Evolutionary conservation across 208 protist species (phyloP).

Genomic region (Trypanosoma rangeli): DNA sequence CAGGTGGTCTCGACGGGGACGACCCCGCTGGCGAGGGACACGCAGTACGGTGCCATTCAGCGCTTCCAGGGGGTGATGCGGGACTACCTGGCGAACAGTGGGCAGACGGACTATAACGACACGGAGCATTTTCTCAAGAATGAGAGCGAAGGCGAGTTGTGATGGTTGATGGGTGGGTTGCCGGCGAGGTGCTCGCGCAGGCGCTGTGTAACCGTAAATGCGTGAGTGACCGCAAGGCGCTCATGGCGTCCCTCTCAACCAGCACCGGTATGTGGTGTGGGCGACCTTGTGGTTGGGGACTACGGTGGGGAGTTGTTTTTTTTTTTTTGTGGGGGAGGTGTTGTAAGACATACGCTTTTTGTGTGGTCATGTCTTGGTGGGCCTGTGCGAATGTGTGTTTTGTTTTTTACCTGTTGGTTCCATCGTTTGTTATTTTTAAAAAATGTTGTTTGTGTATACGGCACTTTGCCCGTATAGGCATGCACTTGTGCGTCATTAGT

Average conservation of each 20-base stretch:
- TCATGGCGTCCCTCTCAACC: conserved; percentile 25
- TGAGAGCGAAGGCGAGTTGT: conserved; percentile 22
- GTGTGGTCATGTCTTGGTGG: not conserved
- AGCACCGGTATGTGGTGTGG: conserved; percentile 27
- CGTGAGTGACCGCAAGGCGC: conserved; percentile 7
- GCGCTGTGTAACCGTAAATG: conserved; percentile 5
- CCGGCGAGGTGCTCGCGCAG: conserved; percentile 8
- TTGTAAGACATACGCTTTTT: not conserved
- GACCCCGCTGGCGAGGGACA: conserved; percentile 29
- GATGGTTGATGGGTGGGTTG: conserved; percentile 32
- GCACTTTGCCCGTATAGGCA: not conserved
- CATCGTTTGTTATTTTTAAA: not conserved
- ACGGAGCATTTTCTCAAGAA: conserved; percentile 19
- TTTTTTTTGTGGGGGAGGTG: not conserved
- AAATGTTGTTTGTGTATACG: not conserved
- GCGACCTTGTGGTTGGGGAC: conserved; percentile 30
- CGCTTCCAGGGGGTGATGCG: conserved; percentile 28
- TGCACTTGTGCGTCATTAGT: not conserved
- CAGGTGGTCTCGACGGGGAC: conserved; percentile 28
- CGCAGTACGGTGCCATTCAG: conserved; percentile 14
- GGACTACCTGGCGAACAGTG: not conserved
- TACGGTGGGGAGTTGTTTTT: conserved; percentile 20
- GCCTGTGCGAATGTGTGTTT: conserved; percentile 5
- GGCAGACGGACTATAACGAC: not conserved
- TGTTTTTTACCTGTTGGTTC: conserved; percentile 5